phyloP scores from a whole-genome alignment of 2,329 filamentous ascomycete genomes.

The Pleurostoma richardsiae region DNA sequence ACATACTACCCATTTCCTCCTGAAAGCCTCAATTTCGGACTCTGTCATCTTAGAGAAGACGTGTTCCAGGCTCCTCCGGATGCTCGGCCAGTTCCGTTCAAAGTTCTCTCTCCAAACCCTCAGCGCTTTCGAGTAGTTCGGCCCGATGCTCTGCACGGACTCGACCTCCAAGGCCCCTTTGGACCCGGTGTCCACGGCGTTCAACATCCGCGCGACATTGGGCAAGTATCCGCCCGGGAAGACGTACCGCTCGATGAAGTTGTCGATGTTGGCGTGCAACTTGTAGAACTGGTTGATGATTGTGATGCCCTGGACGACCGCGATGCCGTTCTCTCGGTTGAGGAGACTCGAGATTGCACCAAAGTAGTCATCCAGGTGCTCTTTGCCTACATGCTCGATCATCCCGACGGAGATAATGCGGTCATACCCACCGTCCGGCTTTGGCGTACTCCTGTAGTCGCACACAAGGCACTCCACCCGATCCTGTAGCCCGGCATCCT shows the following conservation, averaged over 20 bases:
- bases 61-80: background rate
- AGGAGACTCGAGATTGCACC: background rate
- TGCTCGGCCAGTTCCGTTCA: background rate
- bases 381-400: background rate
- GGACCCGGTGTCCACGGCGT: background rate
- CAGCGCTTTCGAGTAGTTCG: background rate
- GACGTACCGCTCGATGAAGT: background rate
- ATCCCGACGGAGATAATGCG: background rate
- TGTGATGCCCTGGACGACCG: background rate
- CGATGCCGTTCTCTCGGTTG: background rate
- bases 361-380: background rate
- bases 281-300: background rate
- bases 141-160: background rate
- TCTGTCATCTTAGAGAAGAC: background rate
- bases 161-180: background rate
- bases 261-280: background rate
- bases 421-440: background rate
- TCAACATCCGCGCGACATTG: background rate
- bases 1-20: background rate
- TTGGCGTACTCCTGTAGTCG: background rate
- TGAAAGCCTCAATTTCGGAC: background rate
- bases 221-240: background rate
- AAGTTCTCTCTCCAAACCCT: background rate
- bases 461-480: background rate
- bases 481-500: background rate